Evolutionary conservation across 768 basidiomycete genomes (phyloP).

Genomic region (Lactarius akahatsu): DNA sequence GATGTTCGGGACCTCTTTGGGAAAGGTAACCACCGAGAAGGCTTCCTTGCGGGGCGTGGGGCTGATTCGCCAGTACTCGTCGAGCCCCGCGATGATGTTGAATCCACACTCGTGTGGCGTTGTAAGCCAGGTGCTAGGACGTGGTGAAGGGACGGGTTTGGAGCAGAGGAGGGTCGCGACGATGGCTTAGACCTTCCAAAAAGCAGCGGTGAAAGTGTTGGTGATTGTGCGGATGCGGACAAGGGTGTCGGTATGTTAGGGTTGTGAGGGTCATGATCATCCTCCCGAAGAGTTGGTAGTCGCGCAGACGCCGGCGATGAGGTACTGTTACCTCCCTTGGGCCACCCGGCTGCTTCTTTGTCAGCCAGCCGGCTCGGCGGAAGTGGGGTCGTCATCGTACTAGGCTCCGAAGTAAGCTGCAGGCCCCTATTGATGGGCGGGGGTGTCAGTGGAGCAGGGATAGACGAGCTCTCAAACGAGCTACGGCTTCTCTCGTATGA

Average conservation of each 20-base stretch:
- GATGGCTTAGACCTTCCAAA: neutral
- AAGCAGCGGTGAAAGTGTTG: neutral
- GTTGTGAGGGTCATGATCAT: neutral
- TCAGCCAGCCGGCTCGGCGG: neutral
- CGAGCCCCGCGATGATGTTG: slow-evolving; percentile 4
- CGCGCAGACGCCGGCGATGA: neutral
- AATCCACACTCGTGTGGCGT: slow-evolving; percentile 5
- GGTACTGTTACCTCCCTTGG: neutral
- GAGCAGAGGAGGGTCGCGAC: neutral
- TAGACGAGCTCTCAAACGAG: neutral
- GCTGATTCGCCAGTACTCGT: neutral
- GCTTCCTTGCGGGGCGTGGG: neutral
- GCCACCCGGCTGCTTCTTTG: neutral
- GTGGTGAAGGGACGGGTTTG: neutral
- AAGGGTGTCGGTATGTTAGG: neutral
- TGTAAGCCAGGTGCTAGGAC: neutral
- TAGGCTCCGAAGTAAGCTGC: neutral
- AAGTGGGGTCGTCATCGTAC: accelerated
- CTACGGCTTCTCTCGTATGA: neutral
- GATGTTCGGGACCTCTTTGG: slow-evolving; percentile 4
- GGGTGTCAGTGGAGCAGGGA: neutral
- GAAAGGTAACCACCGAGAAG: neutral
- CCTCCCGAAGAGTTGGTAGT: slow-evolving; percentile 20
- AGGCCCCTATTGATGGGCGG: neutral
- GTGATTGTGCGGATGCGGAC: neutral